Conservation (phyloP, 2,329 filamentous ascomycete genomes). For the Trichoderma guizhouense region DNA sequence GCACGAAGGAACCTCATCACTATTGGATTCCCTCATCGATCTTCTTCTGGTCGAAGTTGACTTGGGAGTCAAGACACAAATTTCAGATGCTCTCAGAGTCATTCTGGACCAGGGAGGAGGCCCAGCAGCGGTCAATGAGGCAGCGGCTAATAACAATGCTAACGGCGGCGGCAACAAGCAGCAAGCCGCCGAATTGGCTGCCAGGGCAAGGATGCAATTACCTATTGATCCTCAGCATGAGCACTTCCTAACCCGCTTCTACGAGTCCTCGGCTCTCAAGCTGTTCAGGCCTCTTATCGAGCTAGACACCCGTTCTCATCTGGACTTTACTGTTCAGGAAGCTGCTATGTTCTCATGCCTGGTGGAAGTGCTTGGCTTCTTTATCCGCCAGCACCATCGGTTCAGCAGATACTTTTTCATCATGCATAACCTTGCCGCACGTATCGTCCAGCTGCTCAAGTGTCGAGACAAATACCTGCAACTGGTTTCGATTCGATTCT, state of each 20-base stretch:
- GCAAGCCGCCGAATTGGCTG: conserved; percentile 54
- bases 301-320: conserved; percentile 65
- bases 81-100: conserved; percentile 93
- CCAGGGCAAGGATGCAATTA: conserved; percentile 56
- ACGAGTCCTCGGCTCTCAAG: conserved; percentile 78
- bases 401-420: conserved; percentile 87
- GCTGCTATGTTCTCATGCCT: conserved; percentile 89
- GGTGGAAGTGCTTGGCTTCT: conserved; percentile 90
- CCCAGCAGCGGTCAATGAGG: conserved; percentile 48
- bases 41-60: conserved; percentile 88
- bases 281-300: conserved; percentile 85
- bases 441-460: conserved; percentile 76
- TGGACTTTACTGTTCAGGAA: conserved; percentile 74
- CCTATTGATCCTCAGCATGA: conserved; percentile 71
- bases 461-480: conserved; percentile 90
- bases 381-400: conserved; percentile 82
- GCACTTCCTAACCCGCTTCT: conserved; percentile 81
- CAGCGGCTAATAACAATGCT: conserved; percentile 56
- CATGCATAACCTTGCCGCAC: conserved; percentile 70
- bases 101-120: conserved; percentile 70
- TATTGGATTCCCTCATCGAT: conserved; percentile 92
- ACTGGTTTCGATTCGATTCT: conserved; percentile 88
- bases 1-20: conserved; percentile 75
- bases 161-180: not conserved
- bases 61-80: conserved; percentile 89